Evolutionary conservation across 495 filamentous ascomycete species (phyloP).

Genomic region (Hyaloscypha hepaticicola): DNA sequence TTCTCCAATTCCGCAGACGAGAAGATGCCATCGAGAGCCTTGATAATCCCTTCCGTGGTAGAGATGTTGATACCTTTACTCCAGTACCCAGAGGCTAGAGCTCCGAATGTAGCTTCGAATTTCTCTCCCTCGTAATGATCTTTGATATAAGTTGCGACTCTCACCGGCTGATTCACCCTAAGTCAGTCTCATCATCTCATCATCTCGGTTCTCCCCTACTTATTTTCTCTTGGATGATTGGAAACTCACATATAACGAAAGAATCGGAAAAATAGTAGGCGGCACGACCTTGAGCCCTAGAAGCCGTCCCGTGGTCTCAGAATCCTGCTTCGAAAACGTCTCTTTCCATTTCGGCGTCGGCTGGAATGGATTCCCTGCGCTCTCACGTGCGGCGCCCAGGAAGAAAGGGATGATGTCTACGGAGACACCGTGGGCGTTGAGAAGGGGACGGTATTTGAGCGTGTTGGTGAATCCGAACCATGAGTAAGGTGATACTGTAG

Average conservation of each 20-base stretch:
- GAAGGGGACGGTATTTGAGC: slow-evolving; percentile 5
- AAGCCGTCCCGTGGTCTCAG: slow-evolving; percentile 12
- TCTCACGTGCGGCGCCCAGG: slow-evolving; percentile 19
- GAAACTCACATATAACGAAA: slow-evolving; percentile 19
- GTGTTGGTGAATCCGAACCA: slow-evolving; percentile 26
- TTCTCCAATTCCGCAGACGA: slow-evolving; percentile 4
- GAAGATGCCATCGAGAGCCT: slow-evolving; percentile 18
- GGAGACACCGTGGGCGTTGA: slow-evolving; percentile 14
- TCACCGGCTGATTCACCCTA: slow-evolving; percentile 10
- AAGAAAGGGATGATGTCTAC: slow-evolving; percentile 27
- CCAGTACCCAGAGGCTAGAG: slow-evolving; percentile 23
- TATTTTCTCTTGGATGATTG: no score
- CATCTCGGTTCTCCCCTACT: background rate
- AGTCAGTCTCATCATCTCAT: background rate
- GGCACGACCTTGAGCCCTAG: slow-evolving; percentile 18
- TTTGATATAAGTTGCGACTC: slow-evolving; percentile 21
- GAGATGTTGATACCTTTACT: slow-evolving; percentile 20
- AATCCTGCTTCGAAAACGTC: slow-evolving; percentile 17
- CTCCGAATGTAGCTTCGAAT: slow-evolving; percentile 20
- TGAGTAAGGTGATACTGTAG: slow-evolving; percentile 20
- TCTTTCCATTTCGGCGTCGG: slow-evolving; percentile 22
- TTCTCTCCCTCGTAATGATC: slow-evolving; percentile 3
- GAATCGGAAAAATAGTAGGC: slow-evolving; percentile 20
- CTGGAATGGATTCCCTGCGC: slow-evolving; percentile 12
- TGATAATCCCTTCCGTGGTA: slow-evolving; percentile 13